phyloP scores from a whole-genome alignment of 1,284 basidiomycete species.

The Ustilago tritici region DNA sequence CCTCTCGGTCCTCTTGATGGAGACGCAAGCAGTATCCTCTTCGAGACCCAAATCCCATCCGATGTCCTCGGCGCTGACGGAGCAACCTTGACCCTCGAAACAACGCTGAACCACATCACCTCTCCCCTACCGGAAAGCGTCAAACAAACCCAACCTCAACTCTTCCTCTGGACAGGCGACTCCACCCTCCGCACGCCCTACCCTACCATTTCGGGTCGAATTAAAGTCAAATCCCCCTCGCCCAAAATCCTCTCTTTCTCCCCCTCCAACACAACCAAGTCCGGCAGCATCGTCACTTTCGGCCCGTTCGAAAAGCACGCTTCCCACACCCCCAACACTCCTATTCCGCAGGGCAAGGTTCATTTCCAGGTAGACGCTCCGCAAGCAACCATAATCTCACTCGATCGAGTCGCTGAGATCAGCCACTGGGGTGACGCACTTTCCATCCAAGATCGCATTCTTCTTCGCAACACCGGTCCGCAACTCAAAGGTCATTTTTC shows the following conservation, averaged over 20 bases:
- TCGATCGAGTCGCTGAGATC: slow-evolving; percentile 85
- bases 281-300: slow-evolving; percentile 84
- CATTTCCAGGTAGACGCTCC: slow-evolving; percentile 86
- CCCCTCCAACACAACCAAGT: slow-evolving; percentile 76
- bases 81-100: slow-evolving; percentile 40
- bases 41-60: slow-evolving; percentile 23
- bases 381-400: slow-evolving; percentile 79
- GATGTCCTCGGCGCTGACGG: slow-evolving; percentile 10
- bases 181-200: slow-evolving; percentile 86
- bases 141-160: slow-evolving; percentile 82
- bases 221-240: slow-evolving; percentile 75
- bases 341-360: slow-evolving; percentile 72
- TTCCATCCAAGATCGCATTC: slow-evolving; percentile 89
- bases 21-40: slow-evolving; percentile 18
- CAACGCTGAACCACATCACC: slow-evolving; percentile 82
- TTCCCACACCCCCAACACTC: slow-evolving; percentile 72
- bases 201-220: slow-evolving; percentile 81
- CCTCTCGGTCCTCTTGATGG: slow-evolving; percentile 17
- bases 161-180: slow-evolving; percentile 81
- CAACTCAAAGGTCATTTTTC: slow-evolving; percentile 95
- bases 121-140: slow-evolving; percentile 81
- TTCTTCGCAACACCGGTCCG: slow-evolving; percentile 87
- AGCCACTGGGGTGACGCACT: slow-evolving; percentile 97
- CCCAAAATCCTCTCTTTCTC: slow-evolving; percentile 44
- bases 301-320: slow-evolving; percentile 83